Percentiles rank a stretch among this genome's conserved stretches.
Evolutionary conservation across 2,329 filamentous ascomycete species (phyloP).

Genomic region (Fusarium goolgardi): DNA sequence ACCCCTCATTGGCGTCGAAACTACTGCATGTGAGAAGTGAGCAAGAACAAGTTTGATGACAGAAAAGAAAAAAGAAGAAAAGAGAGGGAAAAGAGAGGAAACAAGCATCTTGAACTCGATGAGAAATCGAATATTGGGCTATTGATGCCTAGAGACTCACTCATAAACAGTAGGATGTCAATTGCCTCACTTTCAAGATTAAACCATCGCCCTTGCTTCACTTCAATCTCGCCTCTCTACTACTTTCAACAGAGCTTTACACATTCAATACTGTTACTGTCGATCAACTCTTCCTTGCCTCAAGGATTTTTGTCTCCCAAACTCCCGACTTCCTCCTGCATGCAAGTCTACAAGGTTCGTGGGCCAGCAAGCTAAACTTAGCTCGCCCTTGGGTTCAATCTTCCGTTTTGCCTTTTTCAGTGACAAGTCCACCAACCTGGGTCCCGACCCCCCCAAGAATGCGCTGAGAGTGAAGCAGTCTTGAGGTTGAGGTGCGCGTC

Average conservation of each 20-base stretch:
- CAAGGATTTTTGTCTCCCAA: conserved; percentile 34
- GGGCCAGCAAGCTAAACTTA: conserved; percentile 39
- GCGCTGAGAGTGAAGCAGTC: conserved; percentile 26
- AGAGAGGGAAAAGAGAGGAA: neutral
- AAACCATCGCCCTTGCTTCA: conserved; percentile 14
- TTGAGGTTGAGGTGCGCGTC: conserved; percentile 40
- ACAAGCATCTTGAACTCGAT: neutral
- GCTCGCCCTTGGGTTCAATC: conserved; percentile 22
- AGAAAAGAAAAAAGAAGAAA: conserved; percentile 29
- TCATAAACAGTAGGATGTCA: neutral
- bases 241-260: neutral
- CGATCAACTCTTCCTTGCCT: conserved; percentile 31
- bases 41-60: conserved; percentile 40
- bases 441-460: conserved; percentile 34
- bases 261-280: conserved; percentile 31
- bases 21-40: conserved; percentile 42
- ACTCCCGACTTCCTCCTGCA: conserved; percentile 5
- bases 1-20: conserved; percentile 44
- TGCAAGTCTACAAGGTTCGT: conserved; percentile 32
- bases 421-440: conserved; percentile 26
- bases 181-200: conserved; percentile 5
- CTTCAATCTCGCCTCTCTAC: conserved; percentile 31
- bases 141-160: conserved; percentile 12
- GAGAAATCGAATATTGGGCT: conserved; percentile 1
- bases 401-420: conserved; percentile 26